Evolutionary conservation across 768 basidiomycete genomes (phyloP).

Genomic region (Hebeloma cylindrosporum): DNA sequence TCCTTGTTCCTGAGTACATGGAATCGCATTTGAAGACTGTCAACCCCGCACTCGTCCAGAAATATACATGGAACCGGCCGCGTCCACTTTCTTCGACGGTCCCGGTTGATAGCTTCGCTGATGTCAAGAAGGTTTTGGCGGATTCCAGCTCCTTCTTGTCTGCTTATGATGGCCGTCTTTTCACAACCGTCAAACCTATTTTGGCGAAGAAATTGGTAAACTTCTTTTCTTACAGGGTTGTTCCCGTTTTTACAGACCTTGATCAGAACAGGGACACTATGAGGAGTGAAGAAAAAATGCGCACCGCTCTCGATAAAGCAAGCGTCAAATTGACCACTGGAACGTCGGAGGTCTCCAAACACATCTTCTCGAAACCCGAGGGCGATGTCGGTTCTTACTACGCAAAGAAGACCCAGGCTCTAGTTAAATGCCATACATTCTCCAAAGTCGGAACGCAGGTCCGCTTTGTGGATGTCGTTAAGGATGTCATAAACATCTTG

Average conservation of each 20-base stretch:
- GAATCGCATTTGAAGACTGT: conserved; percentile 36
- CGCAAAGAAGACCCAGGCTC: conserved; percentile 27
- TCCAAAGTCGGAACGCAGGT: conserved; percentile 24
- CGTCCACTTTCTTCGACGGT: conserved; percentile 20
- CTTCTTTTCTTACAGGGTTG: neutral
- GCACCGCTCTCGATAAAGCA: conserved; percentile 10
- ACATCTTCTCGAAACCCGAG: conserved; percentile 22
- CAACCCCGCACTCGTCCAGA: conserved; percentile 30
- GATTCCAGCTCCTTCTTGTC: conserved; percentile 31
- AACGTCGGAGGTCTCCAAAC: conserved; percentile 14
- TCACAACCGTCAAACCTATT: conserved; percentile 26
- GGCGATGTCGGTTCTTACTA: conserved; percentile 31
- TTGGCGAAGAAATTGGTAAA: conserved; percentile 22
- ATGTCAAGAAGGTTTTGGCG: conserved; percentile 35
- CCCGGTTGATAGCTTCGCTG: conserved; percentile 31
- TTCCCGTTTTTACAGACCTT: too few species aligned
- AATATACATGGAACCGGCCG: conserved; percentile 66
- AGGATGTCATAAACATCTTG: conserved; percentile 64
- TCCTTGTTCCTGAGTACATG: conserved; percentile 61
- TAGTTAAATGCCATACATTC: conserved; percentile 39
- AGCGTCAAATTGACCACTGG: conserved; percentile 16
- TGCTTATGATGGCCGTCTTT: conserved; percentile 32
- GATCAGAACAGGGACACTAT: conserved; percentile 3
- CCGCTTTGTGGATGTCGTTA: conserved; percentile 56
- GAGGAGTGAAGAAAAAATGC: conserved; percentile 9